Percentiles rank a stretch among this genome's conserved stretches.
Conservation (phyloP, 2,329 filamentous ascomycete species). For the Botryotinia convoluta region DNA sequence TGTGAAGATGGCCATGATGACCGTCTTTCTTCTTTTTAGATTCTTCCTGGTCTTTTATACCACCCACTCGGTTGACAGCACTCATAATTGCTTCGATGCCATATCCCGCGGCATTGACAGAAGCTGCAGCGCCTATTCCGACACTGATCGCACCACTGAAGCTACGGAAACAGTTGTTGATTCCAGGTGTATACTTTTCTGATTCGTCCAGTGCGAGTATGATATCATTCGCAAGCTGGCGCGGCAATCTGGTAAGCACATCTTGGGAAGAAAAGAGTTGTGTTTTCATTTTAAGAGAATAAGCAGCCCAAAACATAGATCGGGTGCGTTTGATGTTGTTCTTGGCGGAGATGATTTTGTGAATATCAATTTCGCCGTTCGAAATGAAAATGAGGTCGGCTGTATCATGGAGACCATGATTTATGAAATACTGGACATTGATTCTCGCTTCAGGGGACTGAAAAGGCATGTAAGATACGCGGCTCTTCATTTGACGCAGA, state of each 20-base stretch:
- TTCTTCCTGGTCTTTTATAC: background rate
- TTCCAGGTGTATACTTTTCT: constrained; percentile 24
- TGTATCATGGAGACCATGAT: constrained; percentile 33
- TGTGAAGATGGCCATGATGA: background rate
- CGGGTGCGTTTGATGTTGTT: constrained; percentile 34
- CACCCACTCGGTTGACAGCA: constrained; percentile 29
- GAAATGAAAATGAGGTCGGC: constrained; percentile 37
- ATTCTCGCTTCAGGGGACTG: constrained; percentile 27
- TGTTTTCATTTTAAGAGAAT: constrained; percentile 29
- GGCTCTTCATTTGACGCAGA: constrained; percentile 23
- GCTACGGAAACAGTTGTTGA: constrained; percentile 32
- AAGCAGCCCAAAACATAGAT: constrained; percentile 37
- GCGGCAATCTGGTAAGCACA: constrained; percentile 20
- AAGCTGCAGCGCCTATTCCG: constrained; percentile 28
- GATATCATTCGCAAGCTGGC: background rate
- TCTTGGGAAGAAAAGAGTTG: constrained; percentile 30
- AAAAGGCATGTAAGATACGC: constrained; percentile 36
- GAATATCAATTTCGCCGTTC: constrained; percentile 31
- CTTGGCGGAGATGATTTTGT: constrained; percentile 24
- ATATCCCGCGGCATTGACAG: constrained; percentile 32
- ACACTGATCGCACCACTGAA: constrained; percentile 29
- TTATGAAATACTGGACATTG: constrained; percentile 36
- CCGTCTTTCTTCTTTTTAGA: background rate
- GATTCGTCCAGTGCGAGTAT: background rate
- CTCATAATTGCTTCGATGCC: constrained; percentile 34